Percentiles rank a stretch among this genome's conserved stretches.
Conservation (phyloP, 1,284 basidiomycete genomes). For the Ustilago bromivora region DNA sequence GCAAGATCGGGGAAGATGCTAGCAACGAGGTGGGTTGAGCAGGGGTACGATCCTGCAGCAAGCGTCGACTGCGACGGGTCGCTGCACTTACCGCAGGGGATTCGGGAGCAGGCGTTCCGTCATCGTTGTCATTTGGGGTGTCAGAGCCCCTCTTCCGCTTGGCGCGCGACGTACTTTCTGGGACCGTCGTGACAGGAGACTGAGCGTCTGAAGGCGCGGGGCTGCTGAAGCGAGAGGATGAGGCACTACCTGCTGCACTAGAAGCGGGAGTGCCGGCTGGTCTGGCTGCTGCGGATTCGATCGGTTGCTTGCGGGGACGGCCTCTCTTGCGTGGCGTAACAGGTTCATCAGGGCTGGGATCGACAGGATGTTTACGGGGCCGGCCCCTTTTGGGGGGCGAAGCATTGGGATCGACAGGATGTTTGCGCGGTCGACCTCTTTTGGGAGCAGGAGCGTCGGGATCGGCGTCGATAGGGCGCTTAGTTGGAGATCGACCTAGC, state of each 20-base stretch:
- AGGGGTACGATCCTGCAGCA: neutral
- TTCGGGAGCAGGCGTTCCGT: constrained; percentile 2
- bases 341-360: neutral
- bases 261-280: neutral
- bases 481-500: constrained; percentile 24
- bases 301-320: constrained; percentile 20
- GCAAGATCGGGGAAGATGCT: constrained; percentile 11
- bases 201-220: neutral
- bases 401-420: constrained; percentile 9
- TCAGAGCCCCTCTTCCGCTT: neutral
- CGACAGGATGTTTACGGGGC: constrained; percentile 21
- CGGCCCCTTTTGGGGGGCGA: constrained; percentile 17
- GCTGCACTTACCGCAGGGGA: constrained; percentile 25
- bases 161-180: neutral
- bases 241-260: neutral
- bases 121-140: neutral
- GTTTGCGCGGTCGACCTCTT: constrained; percentile 28
- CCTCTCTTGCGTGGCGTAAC: constrained; percentile 15
- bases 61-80: constrained; percentile 19
- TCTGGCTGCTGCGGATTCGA: constrained; percentile 7
- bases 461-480: constrained; percentile 17
- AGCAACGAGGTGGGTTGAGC: constrained; percentile 17
- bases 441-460: constrained; percentile 13
- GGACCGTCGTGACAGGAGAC: neutral
- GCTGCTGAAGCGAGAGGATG: neutral